Base-by-base conservation (phyloP, 148 eudicot species). In the Dianthus caryophyllus region DNA sequence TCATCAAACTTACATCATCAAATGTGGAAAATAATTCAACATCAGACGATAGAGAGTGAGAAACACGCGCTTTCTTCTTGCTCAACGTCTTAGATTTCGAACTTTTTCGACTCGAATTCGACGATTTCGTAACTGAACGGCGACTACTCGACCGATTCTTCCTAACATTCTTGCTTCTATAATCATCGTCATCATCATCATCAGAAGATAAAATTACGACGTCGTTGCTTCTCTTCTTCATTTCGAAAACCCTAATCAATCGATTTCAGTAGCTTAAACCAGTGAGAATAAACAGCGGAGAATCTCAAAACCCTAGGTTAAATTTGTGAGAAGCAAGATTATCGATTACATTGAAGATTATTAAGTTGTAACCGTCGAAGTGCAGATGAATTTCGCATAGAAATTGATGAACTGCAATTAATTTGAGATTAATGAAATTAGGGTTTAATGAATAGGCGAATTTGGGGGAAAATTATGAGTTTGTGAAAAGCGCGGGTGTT, bases 401-500 rank as follows among this genome's bases (percentile, higher is more conserved):
- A 41, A 18, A 25, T 59, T 33, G 14, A 13, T 6, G 25, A 60
- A 52, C 25, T 53, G 58, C 16, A 20, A 52, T 12, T 52, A 14
- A 2, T 27, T 9, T 9, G 31, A 27, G 44, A 25, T 43, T 13
- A 14, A 36, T 38, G 33, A 48, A 39, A 52, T 41, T 41, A 41
- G 44, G 44, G 12, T 41, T 41, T 9, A 41, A 41, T 41, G 44
- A n/a, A n/a, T n/a, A n/a, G n/a, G n/a, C 7, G 38, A 33, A 33
- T 33, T 33, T 33, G 38, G 38, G 38, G 38, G 38, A 33, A n/a
- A n/a, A 7, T 33, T 33, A 7, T 41, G 44, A 41, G 44, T 41
- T 41, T 41, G 44, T 41, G 44, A 73, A 73, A 73, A 60, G 77
- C 72, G 77, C 77, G 77, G 77, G 72, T 49, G 36, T 68, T 52